Conservation (phyloP, 345 rosid genomes). For the Ricinus communis region DNA sequence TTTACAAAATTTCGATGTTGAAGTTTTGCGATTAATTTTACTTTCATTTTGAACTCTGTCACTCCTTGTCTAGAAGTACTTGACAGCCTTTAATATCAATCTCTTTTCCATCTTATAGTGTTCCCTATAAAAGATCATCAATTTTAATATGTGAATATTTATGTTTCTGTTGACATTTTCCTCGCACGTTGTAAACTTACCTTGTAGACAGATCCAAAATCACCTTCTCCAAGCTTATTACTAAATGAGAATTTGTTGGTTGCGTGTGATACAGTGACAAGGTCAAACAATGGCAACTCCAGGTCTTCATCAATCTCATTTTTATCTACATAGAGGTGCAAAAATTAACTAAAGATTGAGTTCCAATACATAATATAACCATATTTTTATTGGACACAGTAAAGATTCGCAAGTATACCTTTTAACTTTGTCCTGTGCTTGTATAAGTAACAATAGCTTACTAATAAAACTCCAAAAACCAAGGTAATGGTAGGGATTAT, state of each 20-base stretch:
- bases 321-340: too few species aligned
- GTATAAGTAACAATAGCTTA: too few species aligned
- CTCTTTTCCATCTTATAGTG: conserved; percentile 37
- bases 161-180: not conserved
- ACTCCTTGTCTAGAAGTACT: conserved; percentile 44
- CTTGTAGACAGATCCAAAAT: conserved; percentile 1
- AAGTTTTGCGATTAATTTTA: conserved; percentile 42
- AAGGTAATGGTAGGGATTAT: too few species aligned
- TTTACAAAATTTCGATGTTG: conserved; percentile 53
- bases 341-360: too few species aligned
- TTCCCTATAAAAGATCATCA: conserved; percentile 31
- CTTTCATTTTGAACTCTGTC: conserved; percentile 49
- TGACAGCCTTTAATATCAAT: conserved; percentile 55
- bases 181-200: not conserved
- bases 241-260: not conserved
- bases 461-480: too few species aligned
- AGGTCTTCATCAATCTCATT: not conserved
- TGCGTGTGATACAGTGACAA: not conserved
- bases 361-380: too few species aligned
- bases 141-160: not conserved
- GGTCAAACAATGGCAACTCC: not conserved
- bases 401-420: too few species aligned
- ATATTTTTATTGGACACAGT: too few species aligned
- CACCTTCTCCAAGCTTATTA: conserved; percentile 9
- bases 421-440: too few species aligned